Conservation (phyloP, 179 eudicot genomes). For the Heliamphora pulchella region DNA sequence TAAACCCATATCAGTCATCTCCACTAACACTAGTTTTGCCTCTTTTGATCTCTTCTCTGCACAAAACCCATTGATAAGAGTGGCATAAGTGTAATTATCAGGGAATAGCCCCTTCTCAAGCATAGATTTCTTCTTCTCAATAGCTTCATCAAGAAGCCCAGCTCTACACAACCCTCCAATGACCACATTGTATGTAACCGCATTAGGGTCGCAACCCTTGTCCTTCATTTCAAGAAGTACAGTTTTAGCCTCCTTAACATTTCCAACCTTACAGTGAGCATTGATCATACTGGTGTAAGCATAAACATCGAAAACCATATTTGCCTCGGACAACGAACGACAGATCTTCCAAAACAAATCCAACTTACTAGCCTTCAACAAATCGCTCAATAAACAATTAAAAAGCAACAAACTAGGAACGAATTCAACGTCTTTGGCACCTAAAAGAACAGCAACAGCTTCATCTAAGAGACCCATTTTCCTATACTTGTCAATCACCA, state of each 20-base stretch:
- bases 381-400: constrained; percentile 40
- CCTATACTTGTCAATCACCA: constrained; percentile 29
- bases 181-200: constrained; percentile 25
- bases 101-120: constrained; percentile 24
- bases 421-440: constrained; percentile 29
- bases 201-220: constrained; percentile 27
- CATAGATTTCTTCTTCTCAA: constrained; percentile 30
- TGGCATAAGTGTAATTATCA: constrained; percentile 20
- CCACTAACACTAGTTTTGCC: constrained; percentile 25
- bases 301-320: constrained; percentile 31
- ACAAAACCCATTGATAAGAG: constrained; percentile 39
- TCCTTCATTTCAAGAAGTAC: constrained; percentile 29
- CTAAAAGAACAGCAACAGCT: constrained; percentile 36
- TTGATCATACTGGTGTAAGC: constrained; percentile 49
- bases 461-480: constrained; percentile 31
- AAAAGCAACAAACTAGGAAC: constrained; percentile 34
- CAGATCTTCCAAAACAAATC: constrained; percentile 21
- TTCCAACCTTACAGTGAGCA: constrained; percentile 34
- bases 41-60: constrained; percentile 18
- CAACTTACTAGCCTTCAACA: constrained; percentile 34
- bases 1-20: constrained; percentile 30
- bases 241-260: constrained; percentile 23
- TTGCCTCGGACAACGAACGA: constrained; percentile 21
- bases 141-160: constrained; percentile 26
- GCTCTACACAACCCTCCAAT: constrained; percentile 29